Evolutionary conservation across 1,284 basidiomycete genomes (phyloP).

Genomic region (Irpex lacteus): DNA sequence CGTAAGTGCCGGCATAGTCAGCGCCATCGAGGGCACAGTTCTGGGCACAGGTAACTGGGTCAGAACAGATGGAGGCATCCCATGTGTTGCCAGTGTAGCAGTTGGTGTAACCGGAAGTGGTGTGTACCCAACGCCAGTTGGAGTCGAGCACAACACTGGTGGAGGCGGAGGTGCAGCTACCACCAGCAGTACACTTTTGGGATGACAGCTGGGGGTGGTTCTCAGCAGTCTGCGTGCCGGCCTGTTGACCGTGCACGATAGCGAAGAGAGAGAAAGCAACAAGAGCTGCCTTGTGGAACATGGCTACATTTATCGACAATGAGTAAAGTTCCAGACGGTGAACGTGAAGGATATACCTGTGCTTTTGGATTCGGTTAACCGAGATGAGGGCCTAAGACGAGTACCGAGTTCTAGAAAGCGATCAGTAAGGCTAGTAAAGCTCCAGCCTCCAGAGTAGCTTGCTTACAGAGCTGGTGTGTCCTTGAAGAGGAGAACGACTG

Average conservation of each 20-base stretch:
- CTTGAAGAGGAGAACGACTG: slow-evolving; percentile 1
- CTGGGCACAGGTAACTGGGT: slow-evolving; percentile 37
- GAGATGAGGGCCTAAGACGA: not conserved
- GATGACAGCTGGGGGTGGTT: slow-evolving; percentile 15
- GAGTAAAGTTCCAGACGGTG: slow-evolving; percentile 4
- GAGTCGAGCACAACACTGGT: slow-evolving; percentile 43
- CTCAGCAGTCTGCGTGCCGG: slow-evolving; percentile 19
- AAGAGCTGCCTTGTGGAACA: slow-evolving; percentile 18
- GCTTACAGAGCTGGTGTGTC: slow-evolving; percentile 5
- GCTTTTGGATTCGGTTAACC: not conserved
- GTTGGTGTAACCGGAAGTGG: slow-evolving; percentile 41
- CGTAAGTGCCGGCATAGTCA: slow-evolving; percentile 35
- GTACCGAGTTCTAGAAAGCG: not conserved
- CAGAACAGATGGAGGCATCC: slow-evolving; percentile 47
- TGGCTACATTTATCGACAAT: not conserved
- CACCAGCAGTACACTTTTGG: slow-evolving; percentile 20
- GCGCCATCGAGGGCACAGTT: slow-evolving; percentile 38
- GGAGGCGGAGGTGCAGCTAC: slow-evolving; percentile 35
- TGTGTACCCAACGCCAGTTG: slow-evolving; percentile 55
- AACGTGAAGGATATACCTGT: not conserved
- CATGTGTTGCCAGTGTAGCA: slow-evolving; percentile 56
- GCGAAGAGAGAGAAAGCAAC: slow-evolving; percentile 17
- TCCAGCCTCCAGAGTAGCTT: not conserved
- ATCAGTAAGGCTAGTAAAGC: not conserved
- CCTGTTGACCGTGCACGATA: slow-evolving; percentile 18